phyloP scores from a whole-genome alignment of 108 stramenopile species.

The Nitzschia sp. region DNA sequence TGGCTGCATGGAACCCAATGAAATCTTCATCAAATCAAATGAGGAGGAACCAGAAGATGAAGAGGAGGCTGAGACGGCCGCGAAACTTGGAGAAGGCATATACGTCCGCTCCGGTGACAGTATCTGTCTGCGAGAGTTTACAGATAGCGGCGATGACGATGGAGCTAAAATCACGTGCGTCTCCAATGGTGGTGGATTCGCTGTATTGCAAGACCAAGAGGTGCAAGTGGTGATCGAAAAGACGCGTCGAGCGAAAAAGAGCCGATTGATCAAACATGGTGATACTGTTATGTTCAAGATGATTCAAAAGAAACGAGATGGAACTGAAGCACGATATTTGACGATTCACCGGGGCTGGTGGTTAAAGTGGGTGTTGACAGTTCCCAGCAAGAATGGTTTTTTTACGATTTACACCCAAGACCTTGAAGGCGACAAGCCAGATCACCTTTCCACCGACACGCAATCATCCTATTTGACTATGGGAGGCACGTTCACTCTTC shows the following conservation, averaged over 20 bases:
- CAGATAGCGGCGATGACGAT: conserved; percentile 23
- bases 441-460: conserved; percentile 21
- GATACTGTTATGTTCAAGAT: conserved; percentile 79
- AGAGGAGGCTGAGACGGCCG: conserved; percentile 47
- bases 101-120: conserved; percentile 65
- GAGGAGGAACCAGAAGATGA: conserved; percentile 40
- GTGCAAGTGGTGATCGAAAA: conserved; percentile 62
- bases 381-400: conserved; percentile 62
- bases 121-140: conserved; percentile 52
- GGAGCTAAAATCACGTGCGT: conserved; percentile 30
- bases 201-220: conserved; percentile 61
- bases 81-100: conserved; percentile 54
- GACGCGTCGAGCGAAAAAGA: conserved; percentile 30
- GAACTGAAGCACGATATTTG: conserved; percentile 63
- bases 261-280: conserved; percentile 67
- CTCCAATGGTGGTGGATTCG: conserved; percentile 76
- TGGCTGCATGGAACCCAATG: neutral
- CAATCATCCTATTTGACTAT: conserved; percentile 52
- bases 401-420: conserved; percentile 58
- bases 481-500: conserved; percentile 69
- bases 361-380: conserved; percentile 82
- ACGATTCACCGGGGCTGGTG: conserved; percentile 89
- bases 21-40: neutral
- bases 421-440: conserved; percentile 21
- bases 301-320: conserved; percentile 34